Conservation (phyloP, 2,329 filamentous ascomycete species). For the Onygenales sp. region DNA sequence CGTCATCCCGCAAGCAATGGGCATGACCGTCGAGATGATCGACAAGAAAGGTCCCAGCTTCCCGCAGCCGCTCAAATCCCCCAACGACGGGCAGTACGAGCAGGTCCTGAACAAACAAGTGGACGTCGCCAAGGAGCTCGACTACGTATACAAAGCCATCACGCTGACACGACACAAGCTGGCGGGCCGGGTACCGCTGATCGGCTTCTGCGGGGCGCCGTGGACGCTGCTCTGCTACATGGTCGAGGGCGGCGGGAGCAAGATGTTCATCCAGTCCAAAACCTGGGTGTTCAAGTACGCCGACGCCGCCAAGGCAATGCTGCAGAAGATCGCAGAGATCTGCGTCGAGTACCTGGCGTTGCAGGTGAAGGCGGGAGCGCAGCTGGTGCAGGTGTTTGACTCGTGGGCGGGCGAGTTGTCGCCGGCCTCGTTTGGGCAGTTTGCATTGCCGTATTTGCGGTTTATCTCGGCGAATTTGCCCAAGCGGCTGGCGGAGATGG, state of each 20-base stretch:
- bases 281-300: slow-evolving; percentile 93
- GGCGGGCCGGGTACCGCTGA: slow-evolving; percentile 77
- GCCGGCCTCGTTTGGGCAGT: slow-evolving; percentile 70
- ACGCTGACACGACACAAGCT: slow-evolving; percentile 84
- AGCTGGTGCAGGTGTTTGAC: slow-evolving; percentile 95
- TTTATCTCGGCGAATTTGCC: slow-evolving; percentile 79
- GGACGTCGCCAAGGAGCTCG: slow-evolving; percentile 74
- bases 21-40: slow-evolving; percentile 97
- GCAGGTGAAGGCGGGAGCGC: slow-evolving; percentile 87
- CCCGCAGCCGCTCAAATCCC: slow-evolving; percentile 68
- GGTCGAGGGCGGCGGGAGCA: slow-evolving; percentile 94
- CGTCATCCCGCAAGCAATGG: slow-evolving; percentile 94
- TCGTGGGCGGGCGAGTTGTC: slow-evolving; percentile 95
- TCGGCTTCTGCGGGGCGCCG: slow-evolving; percentile 92
- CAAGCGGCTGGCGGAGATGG: slow-evolving; percentile 60
- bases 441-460: slow-evolving; percentile 76
- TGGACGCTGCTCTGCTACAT: slow-evolving; percentile 98
- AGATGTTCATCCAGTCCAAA: slow-evolving; percentile 89
- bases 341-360: slow-evolving; percentile 91
- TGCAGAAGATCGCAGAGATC: slow-evolving; percentile 86
- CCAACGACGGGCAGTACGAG: slow-evolving; percentile 73
- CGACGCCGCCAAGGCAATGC: slow-evolving; percentile 65
- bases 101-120: slow-evolving; percentile 67
- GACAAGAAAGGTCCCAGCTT: slow-evolving; percentile 96
- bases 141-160: slow-evolving; percentile 94